Evolutionary conservation across 2,329 filamentous ascomycete species (phyloP), one percentile per base, ranked within the genome.

Genomic region (Chaetomiaceae sp.): DNA sequence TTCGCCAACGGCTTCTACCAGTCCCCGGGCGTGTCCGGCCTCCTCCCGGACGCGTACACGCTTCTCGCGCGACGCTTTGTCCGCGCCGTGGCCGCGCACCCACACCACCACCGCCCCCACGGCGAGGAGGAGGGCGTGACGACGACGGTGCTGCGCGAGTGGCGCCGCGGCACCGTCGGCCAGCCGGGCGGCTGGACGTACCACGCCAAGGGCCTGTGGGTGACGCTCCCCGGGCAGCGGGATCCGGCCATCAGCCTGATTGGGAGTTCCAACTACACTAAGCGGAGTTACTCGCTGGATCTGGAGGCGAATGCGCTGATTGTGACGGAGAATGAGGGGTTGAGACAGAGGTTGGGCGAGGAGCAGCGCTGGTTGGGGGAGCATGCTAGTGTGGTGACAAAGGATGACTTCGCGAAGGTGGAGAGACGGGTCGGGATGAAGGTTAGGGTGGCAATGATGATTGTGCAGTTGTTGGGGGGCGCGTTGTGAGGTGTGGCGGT

Each of bases 1-100:
- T 83, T 88, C 66, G 93, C 93, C 0, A 98, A 98, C 65, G 93
- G 93, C 6, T 98, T 98, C 66, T 98, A 88, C 68, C 80, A 84
- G 42, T 94, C 88, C 6, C 81, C 82, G 26, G 93, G 93, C 22
- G 79, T 97, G 0, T 95, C 88, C 1, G 90, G 90, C 3, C 84
- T 97, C 69, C 72, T 98, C 0, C 93, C 93, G 0, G 85, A 86
- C 42, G 93, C 91, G 1, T 98, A 98, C 66, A 95, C 90, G 0
- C 79, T 95, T 14, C 82, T 98, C 0, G 86, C 89, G 0, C 81
- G 85, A 0, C 81, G 81, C 17, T 98, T 98, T 59, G 72, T 97
- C 3, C 78, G 81, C 35, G 75, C 69, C 2, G 69, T 78, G 1
- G 75, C 69, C 2, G 69, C 78, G 1, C 67, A 74, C 42, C 60